Percentiles rank a stretch among this genome's conserved stretches.
Conservation (phyloP, 768 basidiomycete species). For the Lactarius pseudohatsudake region DNA sequence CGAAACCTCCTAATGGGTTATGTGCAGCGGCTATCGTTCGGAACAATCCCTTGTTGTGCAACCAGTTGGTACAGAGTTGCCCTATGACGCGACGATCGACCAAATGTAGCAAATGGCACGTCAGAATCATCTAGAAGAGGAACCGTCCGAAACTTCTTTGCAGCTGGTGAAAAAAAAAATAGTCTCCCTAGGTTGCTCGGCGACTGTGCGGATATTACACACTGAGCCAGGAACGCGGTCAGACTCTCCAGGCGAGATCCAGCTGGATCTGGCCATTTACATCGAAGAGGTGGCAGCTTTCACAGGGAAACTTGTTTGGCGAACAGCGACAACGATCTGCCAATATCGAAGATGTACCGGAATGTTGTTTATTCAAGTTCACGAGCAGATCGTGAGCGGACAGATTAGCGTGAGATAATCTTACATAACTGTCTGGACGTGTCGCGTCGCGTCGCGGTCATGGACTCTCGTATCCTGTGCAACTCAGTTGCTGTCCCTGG, state of each 20-base stretch:
- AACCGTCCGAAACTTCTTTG: not conserved
- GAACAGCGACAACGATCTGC: not conserved
- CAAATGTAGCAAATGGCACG: not conserved
- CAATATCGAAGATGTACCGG: not conserved
- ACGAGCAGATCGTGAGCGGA: not conserved
- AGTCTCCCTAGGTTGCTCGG: not conserved
- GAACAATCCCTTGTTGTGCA: not conserved
- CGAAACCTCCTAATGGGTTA: not conserved
- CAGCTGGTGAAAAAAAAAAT: not conserved
- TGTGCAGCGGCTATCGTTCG: not conserved
- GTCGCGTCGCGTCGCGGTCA: constrained; percentile 26
- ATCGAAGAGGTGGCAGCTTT: not conserved
- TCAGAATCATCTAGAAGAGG: constrained; percentile 1
- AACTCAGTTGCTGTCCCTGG: not conserved
- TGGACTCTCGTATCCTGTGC: not conserved
- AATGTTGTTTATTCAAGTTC: too few species aligned
- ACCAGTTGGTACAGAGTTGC: not conserved
- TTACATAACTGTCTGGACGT: constrained; percentile 9
- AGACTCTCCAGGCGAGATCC: not conserved
- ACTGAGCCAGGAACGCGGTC: too few species aligned
- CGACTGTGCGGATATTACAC: not conserved
- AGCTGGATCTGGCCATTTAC: not conserved
- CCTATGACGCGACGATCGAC: not conserved
- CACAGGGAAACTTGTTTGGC: not conserved
- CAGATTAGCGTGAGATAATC: not conserved